Conservation (phyloP, 164 flowering plant genomes). For the Vitis rotundifolia region DNA sequence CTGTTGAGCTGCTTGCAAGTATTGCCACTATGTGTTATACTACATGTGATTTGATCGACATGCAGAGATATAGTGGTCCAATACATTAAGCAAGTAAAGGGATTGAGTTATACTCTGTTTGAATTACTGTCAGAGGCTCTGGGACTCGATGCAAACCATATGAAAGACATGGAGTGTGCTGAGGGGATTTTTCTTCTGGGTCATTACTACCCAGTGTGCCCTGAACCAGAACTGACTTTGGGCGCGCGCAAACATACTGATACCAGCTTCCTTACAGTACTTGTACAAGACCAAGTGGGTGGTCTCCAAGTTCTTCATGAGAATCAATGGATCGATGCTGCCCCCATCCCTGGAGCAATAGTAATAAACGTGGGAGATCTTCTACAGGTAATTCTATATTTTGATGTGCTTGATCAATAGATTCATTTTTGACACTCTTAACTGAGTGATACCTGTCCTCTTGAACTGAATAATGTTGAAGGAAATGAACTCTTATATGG, state of each 20-base stretch:
- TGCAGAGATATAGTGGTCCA: conserved; percentile 13
- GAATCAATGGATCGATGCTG: too few species aligned
- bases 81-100: conserved; percentile 16
- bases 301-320: too few species aligned
- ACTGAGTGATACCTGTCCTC: conserved; percentile 28
- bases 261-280: too few species aligned
- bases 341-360: too few species aligned
- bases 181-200: conserved; percentile 6
- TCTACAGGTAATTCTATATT: too few species aligned
- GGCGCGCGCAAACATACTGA: conserved; percentile 11
- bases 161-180: conserved; percentile 21
- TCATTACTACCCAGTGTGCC: conserved; percentile 33
- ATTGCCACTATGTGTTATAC: too few species aligned
- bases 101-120: conserved; percentile 9
- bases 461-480: conserved; percentile 17
- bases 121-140: conserved; percentile 32
- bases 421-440: conserved; percentile 35
- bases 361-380: too few species aligned
- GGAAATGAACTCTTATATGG: too few species aligned
- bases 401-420: too few species aligned
- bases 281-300: too few species aligned
- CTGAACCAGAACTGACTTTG: conserved; percentile 28
- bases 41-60: not conserved
- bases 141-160: conserved; percentile 18
- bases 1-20: too few species aligned